Evolutionary conservation across 768 basidiomycete species (phyloP), one percentile per base, ranked within the genome.

Genomic region (Lepiota venenata): DNA sequence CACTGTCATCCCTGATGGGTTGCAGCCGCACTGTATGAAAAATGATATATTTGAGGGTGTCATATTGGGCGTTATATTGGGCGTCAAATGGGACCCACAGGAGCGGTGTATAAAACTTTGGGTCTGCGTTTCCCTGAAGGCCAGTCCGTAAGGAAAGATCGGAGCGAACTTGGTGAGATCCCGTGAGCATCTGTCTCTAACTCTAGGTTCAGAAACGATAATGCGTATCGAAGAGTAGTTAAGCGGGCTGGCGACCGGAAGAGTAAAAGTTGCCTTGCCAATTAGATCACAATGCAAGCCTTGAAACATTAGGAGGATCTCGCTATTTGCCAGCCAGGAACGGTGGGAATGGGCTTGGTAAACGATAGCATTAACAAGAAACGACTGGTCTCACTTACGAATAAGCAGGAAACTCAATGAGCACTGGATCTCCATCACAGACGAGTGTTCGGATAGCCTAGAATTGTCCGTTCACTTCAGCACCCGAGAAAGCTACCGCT

Each of bases 321-420:
- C 87, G 36, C 87, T 88, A 40, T 49, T 16, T 35, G 14, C 6
- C 46, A 21, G 45, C 12, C 12, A 56, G 25, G 5, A 25, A 2
- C 2, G 5, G 25, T 25, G 25, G 40, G 56, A 36, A 57, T 41
- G 44, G 39, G 32, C 63, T 50, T 45, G 35, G 53, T 56, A 63
- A 15, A 48, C 54, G 52, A 48, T 44, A 6, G 41, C 11, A 41
- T 20, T 25, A 21, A 20, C 41, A 20, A 38, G 45, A 11, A n/a
- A 16, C 5, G 16, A 12, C 15, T 25, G 25, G 27, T 11, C 32
- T 35, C 46, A 69, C 80, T 60, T 59, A 87, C 84, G 84, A 81
- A 63, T 93, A 92, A 47, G 84, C 85, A 4, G 91, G 91, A 1
- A 86, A 81, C 66, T 97, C 93, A 25, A 96, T 80, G 38, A 97